phyloP scores from a whole-genome alignment of 805 yeast genomes.

The Yarrowia deformans region DNA sequence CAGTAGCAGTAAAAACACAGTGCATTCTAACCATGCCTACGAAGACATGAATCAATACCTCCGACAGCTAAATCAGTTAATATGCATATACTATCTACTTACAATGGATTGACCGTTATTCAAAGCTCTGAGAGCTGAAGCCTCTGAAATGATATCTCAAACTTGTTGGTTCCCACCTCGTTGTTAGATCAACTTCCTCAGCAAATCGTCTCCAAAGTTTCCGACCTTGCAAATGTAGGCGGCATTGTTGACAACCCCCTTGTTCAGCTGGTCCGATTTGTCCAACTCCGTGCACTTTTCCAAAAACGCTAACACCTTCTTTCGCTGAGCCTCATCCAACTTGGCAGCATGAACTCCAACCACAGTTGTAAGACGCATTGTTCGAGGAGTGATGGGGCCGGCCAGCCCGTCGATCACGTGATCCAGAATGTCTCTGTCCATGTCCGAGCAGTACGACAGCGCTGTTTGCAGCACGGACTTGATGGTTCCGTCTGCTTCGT shows the following conservation, averaged over 20 bases:
- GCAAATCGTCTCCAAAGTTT: conserved; percentile 11
- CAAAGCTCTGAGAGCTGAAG: no score
- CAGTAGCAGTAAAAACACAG: no score
- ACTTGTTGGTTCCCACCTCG: no score
- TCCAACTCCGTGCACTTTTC: conserved; percentile 3
- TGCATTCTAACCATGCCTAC: no score
- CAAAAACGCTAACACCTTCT: conserved; percentile 9
- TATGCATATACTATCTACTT: no score
- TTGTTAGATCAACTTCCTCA: neutral
- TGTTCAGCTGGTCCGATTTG: neutral
- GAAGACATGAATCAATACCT: no score
- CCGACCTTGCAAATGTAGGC: conserved; percentile 34
- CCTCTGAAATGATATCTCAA: no score
- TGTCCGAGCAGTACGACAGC: conserved; percentile 5
- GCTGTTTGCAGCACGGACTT: conserved; percentile 22
- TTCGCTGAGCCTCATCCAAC: conserved; percentile 5
- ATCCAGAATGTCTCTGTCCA: conserved; percentile 20
- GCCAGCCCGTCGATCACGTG: conserved; percentile 20
- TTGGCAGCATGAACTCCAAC: conserved; percentile 27
- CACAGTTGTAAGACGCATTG: conserved; percentile 27
- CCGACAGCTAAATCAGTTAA: no score
- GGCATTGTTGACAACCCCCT: conserved; percentile 13
- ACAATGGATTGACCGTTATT: no score
- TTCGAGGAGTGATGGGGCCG: conserved; percentile 2
- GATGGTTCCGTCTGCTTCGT: conserved; percentile 7